These are phyloP conservation scores for Candida germanica DNA, from an alignment of 805 yeast species.

Conservation along the genomic window DNA sequence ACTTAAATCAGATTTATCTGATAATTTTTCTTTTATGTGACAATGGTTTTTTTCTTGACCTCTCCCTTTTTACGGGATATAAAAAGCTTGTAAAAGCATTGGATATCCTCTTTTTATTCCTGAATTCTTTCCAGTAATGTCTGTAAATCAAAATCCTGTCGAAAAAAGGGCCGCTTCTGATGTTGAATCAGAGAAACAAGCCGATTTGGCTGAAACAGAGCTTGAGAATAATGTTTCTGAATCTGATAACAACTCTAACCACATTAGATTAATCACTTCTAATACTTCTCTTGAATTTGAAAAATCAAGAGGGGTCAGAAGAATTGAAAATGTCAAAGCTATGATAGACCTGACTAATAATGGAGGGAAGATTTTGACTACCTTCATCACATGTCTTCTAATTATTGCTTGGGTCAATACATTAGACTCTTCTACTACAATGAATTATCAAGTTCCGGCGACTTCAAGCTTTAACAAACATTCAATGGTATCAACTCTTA, in stretches of 20 bases:
- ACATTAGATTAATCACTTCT: neutral
- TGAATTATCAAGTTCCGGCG: conserved; percentile 32
- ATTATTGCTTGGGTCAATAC: conserved; percentile 26
- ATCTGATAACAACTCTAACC: neutral
- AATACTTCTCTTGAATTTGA: conserved; percentile 1
- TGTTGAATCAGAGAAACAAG: too few species aligned
- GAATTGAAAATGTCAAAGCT: conserved; percentile 20
- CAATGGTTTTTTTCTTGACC: too few species aligned
- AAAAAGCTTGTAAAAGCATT: too few species aligned
- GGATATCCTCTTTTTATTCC: too few species aligned
- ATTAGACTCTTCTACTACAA: conserved; percentile 29
- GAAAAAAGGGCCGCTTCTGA: conserved; percentile 1
- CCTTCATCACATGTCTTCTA: conserved; percentile 15
- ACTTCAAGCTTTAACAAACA: conserved; percentile 19
- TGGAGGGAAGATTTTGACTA: conserved; percentile 12
- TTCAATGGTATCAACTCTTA: conserved; percentile 21
- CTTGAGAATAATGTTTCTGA: neutral
- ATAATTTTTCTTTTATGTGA: too few species aligned
- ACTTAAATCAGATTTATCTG: too few species aligned
- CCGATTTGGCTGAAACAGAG: neutral
- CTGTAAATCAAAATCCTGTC: too few species aligned
- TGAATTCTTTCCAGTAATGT: too few species aligned
- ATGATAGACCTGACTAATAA: conserved; percentile 7
- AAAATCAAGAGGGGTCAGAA: conserved; percentile 18
- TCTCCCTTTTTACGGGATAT: too few species aligned